These are phyloP conservation scores for Quercus phellos DNA, from an alignment of 331 rosid genomes.

Conservation along the genomic window DNA sequence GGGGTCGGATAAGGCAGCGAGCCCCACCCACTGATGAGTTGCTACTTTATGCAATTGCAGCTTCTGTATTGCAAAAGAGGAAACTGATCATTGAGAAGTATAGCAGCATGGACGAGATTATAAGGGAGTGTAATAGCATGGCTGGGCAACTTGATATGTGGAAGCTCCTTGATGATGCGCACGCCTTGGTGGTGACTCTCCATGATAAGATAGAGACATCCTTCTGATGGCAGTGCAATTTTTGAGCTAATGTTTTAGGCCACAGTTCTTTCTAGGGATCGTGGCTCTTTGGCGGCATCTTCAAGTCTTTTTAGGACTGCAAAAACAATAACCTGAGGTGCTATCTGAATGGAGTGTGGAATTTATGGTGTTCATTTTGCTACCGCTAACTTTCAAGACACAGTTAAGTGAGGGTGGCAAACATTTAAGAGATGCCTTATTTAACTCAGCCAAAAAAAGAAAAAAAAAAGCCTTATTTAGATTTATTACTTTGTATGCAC, in stretches of 20 bases:
- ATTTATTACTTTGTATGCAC: constrained; percentile 5
- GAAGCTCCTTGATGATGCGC: constrained; percentile 98
- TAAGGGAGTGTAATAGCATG: constrained; percentile 97
- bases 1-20: constrained; percentile 95
- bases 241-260: constrained; percentile 13
- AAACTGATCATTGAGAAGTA: constrained; percentile 88
- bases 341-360: neutral
- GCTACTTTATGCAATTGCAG: constrained; percentile 91
- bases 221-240: constrained; percentile 36
- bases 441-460: neutral
- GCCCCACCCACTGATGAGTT: constrained; percentile 95
- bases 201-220: constrained; percentile 83
- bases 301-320: constrained; percentile 18
- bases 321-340: constrained; percentile 16
- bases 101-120: constrained; percentile 97
- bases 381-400: constrained; percentile 8
- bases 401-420: neutral
- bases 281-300: neutral
- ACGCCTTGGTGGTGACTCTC: constrained; percentile 85
- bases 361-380: constrained; percentile 18
- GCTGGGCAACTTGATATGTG: constrained; percentile 96
- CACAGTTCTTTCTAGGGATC: constrained; percentile 8
- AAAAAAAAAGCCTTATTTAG: constrained; percentile 14
- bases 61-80: constrained; percentile 87
- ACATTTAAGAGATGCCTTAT: constrained; percentile 19